These are phyloP conservation scores for Dimocarpus longan DNA, from an alignment of 345 rosid genomes.

Conservation along the genomic window DNA sequence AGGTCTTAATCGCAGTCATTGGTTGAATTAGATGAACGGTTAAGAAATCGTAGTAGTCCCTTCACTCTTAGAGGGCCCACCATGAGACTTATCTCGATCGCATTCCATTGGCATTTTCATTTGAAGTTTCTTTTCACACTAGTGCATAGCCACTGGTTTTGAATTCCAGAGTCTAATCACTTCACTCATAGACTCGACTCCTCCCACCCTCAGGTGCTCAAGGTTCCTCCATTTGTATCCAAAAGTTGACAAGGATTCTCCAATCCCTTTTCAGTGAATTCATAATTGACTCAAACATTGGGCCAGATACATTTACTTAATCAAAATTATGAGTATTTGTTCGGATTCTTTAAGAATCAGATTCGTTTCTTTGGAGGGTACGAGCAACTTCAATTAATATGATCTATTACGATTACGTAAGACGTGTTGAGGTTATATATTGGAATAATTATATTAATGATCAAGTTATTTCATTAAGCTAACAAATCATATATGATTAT, in stretches of 20 bases:
- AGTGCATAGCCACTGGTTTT: background rate
- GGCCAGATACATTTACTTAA: background rate
- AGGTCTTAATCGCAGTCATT: slow-evolving; percentile 11
- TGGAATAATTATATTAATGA: too few relatives aligned
- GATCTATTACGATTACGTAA: background rate
- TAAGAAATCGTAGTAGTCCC: background rate
- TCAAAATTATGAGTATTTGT: background rate
- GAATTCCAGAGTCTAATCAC: background rate
- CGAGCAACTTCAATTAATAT: too few relatives aligned
- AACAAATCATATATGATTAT: too few relatives aligned
- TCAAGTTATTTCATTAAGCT: background rate
- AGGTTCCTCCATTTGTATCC: background rate
- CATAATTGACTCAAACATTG: background rate
- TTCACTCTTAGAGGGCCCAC: background rate
- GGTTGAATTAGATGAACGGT: background rate
- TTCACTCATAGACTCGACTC: too few relatives aligned
- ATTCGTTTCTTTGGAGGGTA: background rate
- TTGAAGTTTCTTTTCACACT: background rate
- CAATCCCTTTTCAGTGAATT: background rate
- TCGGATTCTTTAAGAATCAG: background rate
- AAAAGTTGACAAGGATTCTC: background rate
- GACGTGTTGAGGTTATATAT: background rate
- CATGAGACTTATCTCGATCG: slow-evolving; percentile 6
- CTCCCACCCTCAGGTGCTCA: background rate
- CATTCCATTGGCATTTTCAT: background rate